Base-by-base conservation (phyloP, 2,329 filamentous ascomycete genomes). In the Colletotrichum sp. region DNA sequence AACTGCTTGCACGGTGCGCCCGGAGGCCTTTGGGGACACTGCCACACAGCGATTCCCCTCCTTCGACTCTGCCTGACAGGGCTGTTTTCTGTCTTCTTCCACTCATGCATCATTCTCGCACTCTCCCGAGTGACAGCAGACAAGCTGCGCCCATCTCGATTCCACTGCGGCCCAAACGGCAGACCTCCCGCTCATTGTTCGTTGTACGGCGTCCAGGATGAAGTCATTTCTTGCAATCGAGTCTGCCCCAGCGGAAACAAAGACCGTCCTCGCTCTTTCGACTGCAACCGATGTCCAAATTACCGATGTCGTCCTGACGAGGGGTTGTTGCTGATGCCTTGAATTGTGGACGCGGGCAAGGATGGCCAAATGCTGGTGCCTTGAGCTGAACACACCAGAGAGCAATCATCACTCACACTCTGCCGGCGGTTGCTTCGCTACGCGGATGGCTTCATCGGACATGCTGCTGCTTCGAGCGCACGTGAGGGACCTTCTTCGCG, bases 51-150 rank as follows among this genome's bases (percentile, higher is more conserved):
- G 18, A 9, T 18, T 44, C n/a, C 67, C 26, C 49, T 28, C 49
- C 49, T 10, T 28, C 28, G 21, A 24, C 71, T 75, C 62, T 75
- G 72, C 72, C 72, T 75, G 52, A 75, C 72, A 67, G 72, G 72
- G 72, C 72, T 44, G 52, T 72, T 72, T 71, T 16, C n/a, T 65
- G 64, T 3, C 2, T 26, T 34, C 68, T 34, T 30, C 66, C 57
- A 32, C 32, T 62, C 71, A 26, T 21, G 10, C 26, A 59, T 62
- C 7, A 44, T 15, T 63, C 57, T n/a, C 39, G 26, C 34, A 57
- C n/a, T n/a, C 34, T 59, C 32, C 8, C n/a, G 59, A 10, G 30
- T 32, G 57, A 70, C 71, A 44, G 15, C 16, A 59, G 26, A 30
- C 16, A n/a, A 57, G 30, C 66, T 68, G 66, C 66, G 66, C 66